Base-by-base conservation (phyloP, 176 grass and related monocot species). In the Calamus simplicifolius region DNA sequence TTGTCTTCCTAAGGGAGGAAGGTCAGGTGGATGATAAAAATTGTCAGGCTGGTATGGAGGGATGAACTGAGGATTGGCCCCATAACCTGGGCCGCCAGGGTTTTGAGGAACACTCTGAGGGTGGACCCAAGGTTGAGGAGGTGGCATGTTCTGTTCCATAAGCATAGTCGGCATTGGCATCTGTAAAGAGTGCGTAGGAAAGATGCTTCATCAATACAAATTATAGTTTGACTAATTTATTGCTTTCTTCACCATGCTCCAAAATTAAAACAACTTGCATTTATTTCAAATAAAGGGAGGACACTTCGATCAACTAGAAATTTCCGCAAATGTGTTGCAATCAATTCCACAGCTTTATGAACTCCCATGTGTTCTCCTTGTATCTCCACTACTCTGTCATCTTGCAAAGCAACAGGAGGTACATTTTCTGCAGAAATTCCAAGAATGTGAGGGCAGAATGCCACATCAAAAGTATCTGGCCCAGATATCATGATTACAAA, bases 331-430 rank as follows among this genome's bases (percentile, higher is more conserved):
- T 98, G 85, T 17, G 21, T 77, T 71, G 87, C 77, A 73, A 98
- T 92, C 66, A 98, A 67, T 68, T 88, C 93, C 56, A 98, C 79
- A 25, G 87, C 93, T 77, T 98, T 98, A 61, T 98, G 93, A 82
- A 80, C 75, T 62, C 74, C 78, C 26, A 54, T 50, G 59, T 84
- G 87, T 62, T 91, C 87, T 57, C 93, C 93, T 77, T 98, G 93
- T 73, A 98, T 98, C 78, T 98, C 84, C 0, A 98, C 93, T 67
- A 98, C 79, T 88, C 93, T 85, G 54, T 98, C 93, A 78, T 98
- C 84, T 19, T 85, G 84, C 69, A 98, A 80, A 76, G 93, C 87
- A 16, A 92, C 79, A 61, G 87, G 87, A 19, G 93, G 93, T 28
- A 92, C 72, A 85, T 88, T 88, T 52, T 92, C 93, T 98, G 81